Evolutionary conservation across 2,329 filamentous ascomycete species (phyloP).

Genomic region (Venturia oleaginea): DNA sequence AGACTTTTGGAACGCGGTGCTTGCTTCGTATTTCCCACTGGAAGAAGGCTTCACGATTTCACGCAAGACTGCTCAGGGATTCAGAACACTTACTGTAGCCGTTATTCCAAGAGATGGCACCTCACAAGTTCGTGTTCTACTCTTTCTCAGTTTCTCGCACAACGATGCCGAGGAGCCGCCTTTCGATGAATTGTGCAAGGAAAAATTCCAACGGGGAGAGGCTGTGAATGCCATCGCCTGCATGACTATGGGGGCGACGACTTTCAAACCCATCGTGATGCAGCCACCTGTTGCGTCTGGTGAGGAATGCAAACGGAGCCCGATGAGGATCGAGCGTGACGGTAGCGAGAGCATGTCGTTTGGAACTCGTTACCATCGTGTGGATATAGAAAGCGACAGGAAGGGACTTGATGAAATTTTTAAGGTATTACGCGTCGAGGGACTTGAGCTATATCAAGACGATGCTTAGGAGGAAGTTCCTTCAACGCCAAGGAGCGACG

Average conservation of each 20-base stretch:
- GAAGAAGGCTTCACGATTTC: neutral
- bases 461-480: neutral
- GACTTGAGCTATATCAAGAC: neutral
- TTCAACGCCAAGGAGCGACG: no score
- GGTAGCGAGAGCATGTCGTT: neutral
- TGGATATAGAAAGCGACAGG: neutral
- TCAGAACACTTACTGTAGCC: neutral
- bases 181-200: neutral
- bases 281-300: neutral
- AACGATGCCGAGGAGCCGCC: neutral
- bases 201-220: neutral
- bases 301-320: neutral
- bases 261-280: neutral
- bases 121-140: neutral
- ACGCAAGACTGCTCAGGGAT: neutral
- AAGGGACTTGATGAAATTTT: neutral
- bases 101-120: neutral
- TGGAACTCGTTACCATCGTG: neutral
- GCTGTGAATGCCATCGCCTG: neutral
- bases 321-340: neutral
- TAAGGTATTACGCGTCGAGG: neutral
- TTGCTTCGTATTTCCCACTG: neutral
- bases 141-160: neutral
- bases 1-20: neutral
- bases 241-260: neutral